These are phyloP conservation scores for Termitomyces sp. DNA, from an alignment of 768 basidiomycete species.

Conservation along the genomic window DNA sequence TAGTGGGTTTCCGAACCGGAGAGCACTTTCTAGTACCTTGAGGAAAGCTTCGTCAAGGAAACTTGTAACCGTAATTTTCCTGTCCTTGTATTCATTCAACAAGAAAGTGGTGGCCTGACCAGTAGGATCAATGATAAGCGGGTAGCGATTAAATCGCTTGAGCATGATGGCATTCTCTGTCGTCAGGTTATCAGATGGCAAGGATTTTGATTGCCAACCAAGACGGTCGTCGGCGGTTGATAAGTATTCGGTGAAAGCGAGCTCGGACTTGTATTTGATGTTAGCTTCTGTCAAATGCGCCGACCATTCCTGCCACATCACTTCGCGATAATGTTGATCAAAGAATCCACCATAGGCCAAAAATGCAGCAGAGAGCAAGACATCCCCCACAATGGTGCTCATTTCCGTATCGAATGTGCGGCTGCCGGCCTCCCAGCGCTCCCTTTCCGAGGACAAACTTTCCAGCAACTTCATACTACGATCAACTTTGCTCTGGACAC, in stretches of 20 bases:
- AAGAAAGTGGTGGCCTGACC: slow-evolving; percentile 95
- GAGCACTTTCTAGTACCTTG: slow-evolving; percentile 96
- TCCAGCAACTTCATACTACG: slow-evolving; percentile 93
- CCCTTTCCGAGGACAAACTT: slow-evolving; percentile 90
- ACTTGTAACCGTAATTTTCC: slow-evolving; percentile 97
- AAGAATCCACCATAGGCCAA: slow-evolving; percentile 97
- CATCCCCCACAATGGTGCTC: slow-evolving; percentile 98
- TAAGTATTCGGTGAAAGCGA: slow-evolving; percentile 91
- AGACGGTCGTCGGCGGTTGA: slow-evolving; percentile 96
- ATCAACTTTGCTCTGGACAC: slow-evolving; percentile 94
- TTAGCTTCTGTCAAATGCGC: slow-evolving; percentile 83
- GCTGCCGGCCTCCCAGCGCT: slow-evolving; percentile 92
- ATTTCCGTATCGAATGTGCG: slow-evolving; percentile 96
- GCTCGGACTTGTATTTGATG: slow-evolving; percentile 87
- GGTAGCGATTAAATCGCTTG: slow-evolving; percentile 95
- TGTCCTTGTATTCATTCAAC: slow-evolving; percentile 89
- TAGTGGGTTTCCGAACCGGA: slow-evolving; percentile 96
- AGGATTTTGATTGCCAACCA: slow-evolving; percentile 90
- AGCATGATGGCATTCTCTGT: slow-evolving; percentile 99
- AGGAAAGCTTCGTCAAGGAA: slow-evolving; percentile 99
- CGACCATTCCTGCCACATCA: slow-evolving; percentile 96
- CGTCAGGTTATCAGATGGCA: slow-evolving; percentile 94
- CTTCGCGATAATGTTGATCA: slow-evolving; percentile 95
- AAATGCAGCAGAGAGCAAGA: slow-evolving; percentile 92
- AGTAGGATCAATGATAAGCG: slow-evolving; percentile 95